Evolutionary conservation across 768 basidiomycete genomes (phyloP).

Genomic region (Lactifluus echinatus): DNA sequence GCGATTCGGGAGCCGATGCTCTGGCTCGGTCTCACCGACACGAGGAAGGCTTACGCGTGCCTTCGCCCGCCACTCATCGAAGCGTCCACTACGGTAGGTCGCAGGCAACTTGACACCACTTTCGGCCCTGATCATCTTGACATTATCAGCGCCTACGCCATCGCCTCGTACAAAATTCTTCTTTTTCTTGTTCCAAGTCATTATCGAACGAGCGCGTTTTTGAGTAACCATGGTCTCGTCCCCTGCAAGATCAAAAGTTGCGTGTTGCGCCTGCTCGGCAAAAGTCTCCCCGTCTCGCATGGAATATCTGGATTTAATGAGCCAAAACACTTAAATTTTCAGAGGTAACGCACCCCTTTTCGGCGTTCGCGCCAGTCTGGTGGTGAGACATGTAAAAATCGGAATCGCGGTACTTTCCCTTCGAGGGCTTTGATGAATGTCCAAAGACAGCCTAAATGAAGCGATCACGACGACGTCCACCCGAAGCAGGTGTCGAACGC

Average conservation of each 20-base stretch:
- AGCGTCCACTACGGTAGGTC: conserved; percentile 86
- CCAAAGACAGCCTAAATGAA: conserved; percentile 28
- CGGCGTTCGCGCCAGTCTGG: conserved; percentile 77
- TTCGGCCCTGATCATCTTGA: conserved; percentile 90
- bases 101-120: conserved; percentile 87
- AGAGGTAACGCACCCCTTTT: conserved; percentile 69
- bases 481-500: conserved; percentile 54
- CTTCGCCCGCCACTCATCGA: conserved; percentile 90
- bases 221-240: conserved; percentile 61
- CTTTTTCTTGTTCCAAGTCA: conserved; percentile 94
- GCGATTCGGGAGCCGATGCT: conserved; percentile 24
- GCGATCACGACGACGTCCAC: conserved; percentile 32
- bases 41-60: conserved; percentile 63
- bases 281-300: conserved; percentile 84
- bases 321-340: not conserved
- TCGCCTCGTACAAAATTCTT: conserved; percentile 88
- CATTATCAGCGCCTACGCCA: conserved; percentile 81
- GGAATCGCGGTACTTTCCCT: conserved; percentile 58
- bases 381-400: conserved; percentile 91
- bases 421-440: conserved; percentile 26
- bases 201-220: conserved; percentile 41
- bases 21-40: conserved; percentile 73
- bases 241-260: conserved; percentile 73
- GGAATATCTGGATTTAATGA: conserved; percentile 55
- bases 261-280: conserved; percentile 69